Evolutionary conservation across 768 basidiomycete genomes (phyloP).

Genomic region (Xerocomellus chrysenteron): DNA sequence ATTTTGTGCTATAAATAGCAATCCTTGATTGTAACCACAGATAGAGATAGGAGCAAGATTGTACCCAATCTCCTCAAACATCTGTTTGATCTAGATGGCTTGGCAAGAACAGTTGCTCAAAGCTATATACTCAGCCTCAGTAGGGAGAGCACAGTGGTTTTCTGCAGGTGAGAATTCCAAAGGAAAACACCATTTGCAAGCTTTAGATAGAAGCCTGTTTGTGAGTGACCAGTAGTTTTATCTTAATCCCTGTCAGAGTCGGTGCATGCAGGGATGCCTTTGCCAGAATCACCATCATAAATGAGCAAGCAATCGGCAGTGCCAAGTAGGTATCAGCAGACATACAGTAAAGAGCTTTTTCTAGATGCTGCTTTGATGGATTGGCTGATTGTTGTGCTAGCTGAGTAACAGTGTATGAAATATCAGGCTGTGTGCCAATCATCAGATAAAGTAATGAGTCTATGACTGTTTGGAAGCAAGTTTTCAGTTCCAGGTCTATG

Average conservation of each 20-base stretch:
- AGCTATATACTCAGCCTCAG: background rate
- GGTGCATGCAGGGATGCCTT: background rate
- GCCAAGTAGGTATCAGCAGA: background rate
- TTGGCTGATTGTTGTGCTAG: background rate
- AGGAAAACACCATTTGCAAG: background rate
- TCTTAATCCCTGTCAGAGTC: background rate
- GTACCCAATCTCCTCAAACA: background rate
- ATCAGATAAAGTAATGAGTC: too few species aligned
- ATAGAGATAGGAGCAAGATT: background rate
- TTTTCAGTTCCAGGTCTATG: too few species aligned
- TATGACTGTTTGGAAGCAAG: too few species aligned
- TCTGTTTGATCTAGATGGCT: background rate
- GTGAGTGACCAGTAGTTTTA: too few species aligned
- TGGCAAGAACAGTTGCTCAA: background rate
- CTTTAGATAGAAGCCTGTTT: background rate
- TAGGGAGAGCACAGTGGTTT: background rate
- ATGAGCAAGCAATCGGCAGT: background rate
- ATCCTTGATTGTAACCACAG: background rate
- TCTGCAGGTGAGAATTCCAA: background rate
- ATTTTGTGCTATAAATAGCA: background rate
- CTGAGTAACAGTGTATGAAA: too few species aligned
- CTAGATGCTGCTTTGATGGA: background rate
- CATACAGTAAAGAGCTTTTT: background rate
- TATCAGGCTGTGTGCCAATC: too few species aligned
- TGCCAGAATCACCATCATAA: too few species aligned